phyloP scores from a whole-genome alignment of 331 rosid genomes.

The Rosa hybrid region DNA sequence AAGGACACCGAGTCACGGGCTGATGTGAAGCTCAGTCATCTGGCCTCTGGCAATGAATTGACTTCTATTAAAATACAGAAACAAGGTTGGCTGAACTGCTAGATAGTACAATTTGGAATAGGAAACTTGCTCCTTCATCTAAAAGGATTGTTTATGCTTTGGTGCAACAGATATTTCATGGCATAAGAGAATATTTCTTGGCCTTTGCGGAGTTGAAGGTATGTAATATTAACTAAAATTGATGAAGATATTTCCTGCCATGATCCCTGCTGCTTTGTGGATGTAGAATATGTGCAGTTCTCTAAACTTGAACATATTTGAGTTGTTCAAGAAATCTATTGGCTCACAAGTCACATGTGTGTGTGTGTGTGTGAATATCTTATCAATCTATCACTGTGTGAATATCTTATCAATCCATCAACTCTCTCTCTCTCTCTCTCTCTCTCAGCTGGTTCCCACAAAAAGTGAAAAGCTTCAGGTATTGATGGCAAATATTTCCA shows the following conservation, averaged over 20 bases:
- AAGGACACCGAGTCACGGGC: slow-evolving; percentile 65
- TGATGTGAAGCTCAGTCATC: slow-evolving; percentile 91
- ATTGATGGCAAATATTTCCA: too few species aligned
- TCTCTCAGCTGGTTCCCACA: too few species aligned
- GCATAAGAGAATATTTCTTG: slow-evolving; percentile 90
- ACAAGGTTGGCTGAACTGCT: slow-evolving; percentile 94
- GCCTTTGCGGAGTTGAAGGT: slow-evolving; percentile 96
- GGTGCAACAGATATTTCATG: slow-evolving; percentile 98
- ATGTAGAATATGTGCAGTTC: too few species aligned
- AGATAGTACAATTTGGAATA: slow-evolving; percentile 92
- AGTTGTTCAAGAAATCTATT: too few species aligned
- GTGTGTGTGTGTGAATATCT: too few species aligned
- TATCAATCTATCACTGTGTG: too few species aligned
- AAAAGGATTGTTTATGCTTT: slow-evolving; percentile 94
- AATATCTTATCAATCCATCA: too few species aligned
- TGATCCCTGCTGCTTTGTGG: not conserved
- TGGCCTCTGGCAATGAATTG: slow-evolving; percentile 77
- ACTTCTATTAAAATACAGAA: slow-evolving; percentile 65
- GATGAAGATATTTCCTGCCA: not conserved
- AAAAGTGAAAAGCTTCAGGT: too few species aligned
- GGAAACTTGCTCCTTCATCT: slow-evolving; percentile 97
- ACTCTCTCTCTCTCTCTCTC: too few species aligned
- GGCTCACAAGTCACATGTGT: too few species aligned
- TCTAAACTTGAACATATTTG: too few species aligned
- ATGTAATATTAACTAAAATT: slow-evolving; percentile 28